These are phyloP conservation scores for Neurospora sp. DNA, from an alignment of 495 filamentous ascomycete species.

Conservation along the genomic window DNA sequence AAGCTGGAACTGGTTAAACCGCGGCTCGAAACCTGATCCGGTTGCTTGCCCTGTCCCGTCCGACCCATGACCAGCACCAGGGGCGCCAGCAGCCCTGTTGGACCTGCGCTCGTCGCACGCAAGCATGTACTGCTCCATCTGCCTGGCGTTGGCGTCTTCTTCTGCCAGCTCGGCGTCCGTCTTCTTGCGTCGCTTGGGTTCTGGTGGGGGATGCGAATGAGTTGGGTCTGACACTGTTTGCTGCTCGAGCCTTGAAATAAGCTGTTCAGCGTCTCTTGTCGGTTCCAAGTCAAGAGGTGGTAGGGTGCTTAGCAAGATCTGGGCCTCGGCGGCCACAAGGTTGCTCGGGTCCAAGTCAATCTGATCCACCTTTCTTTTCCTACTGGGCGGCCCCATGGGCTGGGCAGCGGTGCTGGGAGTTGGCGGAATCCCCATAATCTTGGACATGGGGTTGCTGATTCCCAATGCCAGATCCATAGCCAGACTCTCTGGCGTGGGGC, in stretches of 20 bases:
- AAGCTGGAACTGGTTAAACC: slow-evolving; percentile 84
- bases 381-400: slow-evolving; percentile 48
- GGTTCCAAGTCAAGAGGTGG: slow-evolving; percentile 68
- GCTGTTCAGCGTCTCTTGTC: slow-evolving; percentile 54
- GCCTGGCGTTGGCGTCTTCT: slow-evolving; percentile 81
- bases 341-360: slow-evolving; percentile 66
- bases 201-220: slow-evolving; percentile 63
- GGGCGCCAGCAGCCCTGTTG: slow-evolving; percentile 44
- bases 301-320: slow-evolving; percentile 59
- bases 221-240: slow-evolving; percentile 54
- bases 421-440: slow-evolving; percentile 38
- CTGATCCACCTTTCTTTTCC: slow-evolving; percentile 57
- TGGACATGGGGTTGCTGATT: slow-evolving; percentile 56
- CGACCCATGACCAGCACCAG: slow-evolving; percentile 49
- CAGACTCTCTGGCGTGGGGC: slow-evolving; percentile 67
- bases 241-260: slow-evolving; percentile 55
- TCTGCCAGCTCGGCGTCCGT: slow-evolving; percentile 90
- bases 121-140: slow-evolving; percentile 86
- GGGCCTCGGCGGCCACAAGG: slow-evolving; percentile 62
- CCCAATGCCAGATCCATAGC: slow-evolving; percentile 67
- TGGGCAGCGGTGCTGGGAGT: slow-evolving; percentile 39
- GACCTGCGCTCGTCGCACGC: slow-evolving; percentile 79
- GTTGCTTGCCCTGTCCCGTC: slow-evolving; percentile 67
- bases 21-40: slow-evolving; percentile 63
- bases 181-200: slow-evolving; percentile 82